These are phyloP conservation scores for Cryoendolithus antarcticus DNA, from an alignment of 2,329 filamentous ascomycete genomes.

Conservation along the genomic window DNA sequence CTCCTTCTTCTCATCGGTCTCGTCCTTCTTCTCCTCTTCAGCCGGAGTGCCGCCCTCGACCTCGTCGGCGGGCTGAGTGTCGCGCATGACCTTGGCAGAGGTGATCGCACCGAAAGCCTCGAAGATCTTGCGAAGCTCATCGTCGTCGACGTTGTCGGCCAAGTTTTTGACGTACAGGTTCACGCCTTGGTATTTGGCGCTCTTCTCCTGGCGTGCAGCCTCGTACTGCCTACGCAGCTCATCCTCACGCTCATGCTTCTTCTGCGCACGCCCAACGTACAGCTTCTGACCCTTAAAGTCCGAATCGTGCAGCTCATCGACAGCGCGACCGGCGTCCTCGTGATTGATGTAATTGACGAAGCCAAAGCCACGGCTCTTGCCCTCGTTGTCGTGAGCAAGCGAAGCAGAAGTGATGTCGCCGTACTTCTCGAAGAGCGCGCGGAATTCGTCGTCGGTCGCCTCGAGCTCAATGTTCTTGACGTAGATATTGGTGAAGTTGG, in stretches of 20 bases:
- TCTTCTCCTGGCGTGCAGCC: constrained; percentile 93
- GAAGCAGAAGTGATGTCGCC: constrained; percentile 94
- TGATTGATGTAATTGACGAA: constrained; percentile 94
- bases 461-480: constrained; percentile 92
- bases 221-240: constrained; percentile 98
- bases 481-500: constrained; percentile 99
- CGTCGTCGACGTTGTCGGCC: constrained; percentile 91
- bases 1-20: constrained; percentile 40
- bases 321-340: constrained; percentile 71
- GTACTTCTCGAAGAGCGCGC: constrained; percentile 78
- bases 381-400: constrained; percentile 88
- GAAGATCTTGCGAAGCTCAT: constrained; percentile 93
- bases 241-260: constrained; percentile 99
- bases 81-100: constrained; percentile 98
- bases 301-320: constrained; percentile 81
- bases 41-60: constrained; percentile 29
- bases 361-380: constrained; percentile 88
- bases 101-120: constrained; percentile 86
- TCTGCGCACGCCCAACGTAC: constrained; percentile 96
- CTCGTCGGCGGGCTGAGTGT: constrained; percentile 46
- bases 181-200: constrained; percentile 97
- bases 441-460: constrained; percentile 87
- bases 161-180: constrained; percentile 99
- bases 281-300: constrained; percentile 92
- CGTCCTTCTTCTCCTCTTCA: constrained; percentile 33